Percentiles rank a stretch among this genome's conserved stretches.
Conservation (phyloP, 495 filamentous ascomycete species). For the Penicillium chermesinum region DNA sequence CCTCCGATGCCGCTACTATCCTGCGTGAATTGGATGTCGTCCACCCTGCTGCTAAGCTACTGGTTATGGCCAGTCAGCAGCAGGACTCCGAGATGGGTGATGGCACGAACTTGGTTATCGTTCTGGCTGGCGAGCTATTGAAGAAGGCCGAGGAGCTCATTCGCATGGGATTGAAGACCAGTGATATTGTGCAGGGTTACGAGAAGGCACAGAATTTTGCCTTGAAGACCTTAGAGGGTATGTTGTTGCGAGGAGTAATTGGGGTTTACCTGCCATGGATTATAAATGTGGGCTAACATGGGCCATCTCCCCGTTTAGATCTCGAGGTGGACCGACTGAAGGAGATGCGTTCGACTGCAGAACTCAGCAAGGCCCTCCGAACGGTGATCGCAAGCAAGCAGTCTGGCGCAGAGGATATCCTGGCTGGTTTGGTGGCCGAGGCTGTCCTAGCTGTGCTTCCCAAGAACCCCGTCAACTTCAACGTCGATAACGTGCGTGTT, state of each 20-base stretch:
- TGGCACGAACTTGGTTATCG: slow-evolving; percentile 95
- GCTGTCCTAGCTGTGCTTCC: slow-evolving; percentile 91
- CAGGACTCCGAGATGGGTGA: slow-evolving; percentile 99
- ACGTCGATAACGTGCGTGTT: slow-evolving; percentile 98
- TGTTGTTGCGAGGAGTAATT: too few relatives aligned
- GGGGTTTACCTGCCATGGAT: too few relatives aligned
- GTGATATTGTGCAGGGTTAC: slow-evolving; percentile 92
- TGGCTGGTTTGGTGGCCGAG: slow-evolving; percentile 84
- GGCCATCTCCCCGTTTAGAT: too few relatives aligned
- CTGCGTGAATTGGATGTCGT: slow-evolving; percentile 96
- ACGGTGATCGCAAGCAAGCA: slow-evolving; percentile 98
- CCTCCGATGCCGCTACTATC: slow-evolving; percentile 96
- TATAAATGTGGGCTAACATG: too few relatives aligned
- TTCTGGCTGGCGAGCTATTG: slow-evolving; percentile 90
- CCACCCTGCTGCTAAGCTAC: slow-evolving; percentile 92
- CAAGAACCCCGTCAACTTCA: slow-evolving; percentile 97
- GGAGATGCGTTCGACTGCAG: slow-evolving; percentile 68
- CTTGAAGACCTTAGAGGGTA: slow-evolving; percentile 73
- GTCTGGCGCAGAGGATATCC: slow-evolving; percentile 80
- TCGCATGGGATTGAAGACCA: slow-evolving; percentile 92
- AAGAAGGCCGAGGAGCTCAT: slow-evolving; percentile 96
- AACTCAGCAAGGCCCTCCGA: slow-evolving; percentile 91
- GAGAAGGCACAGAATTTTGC: slow-evolving; percentile 90
- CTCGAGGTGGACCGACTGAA: slow-evolving; percentile 87
- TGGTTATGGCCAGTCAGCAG: slow-evolving; percentile 99